phyloP scores from a whole-genome alignment of 768 basidiomycete genomes.

The Hypsizygus marmoreus region DNA sequence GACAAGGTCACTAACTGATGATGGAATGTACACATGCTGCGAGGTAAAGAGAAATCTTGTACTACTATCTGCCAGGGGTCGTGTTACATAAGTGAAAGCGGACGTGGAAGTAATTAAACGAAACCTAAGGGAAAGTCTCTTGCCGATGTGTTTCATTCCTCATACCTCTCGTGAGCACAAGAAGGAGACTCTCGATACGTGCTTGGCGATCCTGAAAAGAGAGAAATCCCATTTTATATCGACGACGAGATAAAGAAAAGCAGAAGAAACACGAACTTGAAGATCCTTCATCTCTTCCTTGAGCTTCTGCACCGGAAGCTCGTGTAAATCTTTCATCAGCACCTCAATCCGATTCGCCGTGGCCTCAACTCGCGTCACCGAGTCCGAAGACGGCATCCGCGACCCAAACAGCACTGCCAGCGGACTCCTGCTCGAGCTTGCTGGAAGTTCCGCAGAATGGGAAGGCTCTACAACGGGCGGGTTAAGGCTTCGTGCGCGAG shows the following conservation, averaged over 20 bases:
- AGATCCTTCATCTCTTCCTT: slow-evolving; percentile 85
- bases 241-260: not conserved
- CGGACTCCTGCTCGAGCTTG: slow-evolving; percentile 42
- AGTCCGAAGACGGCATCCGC: slow-evolving; percentile 18
- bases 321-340: slow-evolving; percentile 62
- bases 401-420: slow-evolving; percentile 48
- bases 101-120: too few relatives aligned
- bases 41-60: too few relatives aligned
- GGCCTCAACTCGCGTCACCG: slow-evolving; percentile 39
- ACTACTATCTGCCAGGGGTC: not conserved
- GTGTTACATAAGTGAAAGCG: too few relatives aligned
- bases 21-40: too few relatives aligned
- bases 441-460: slow-evolving; percentile 22
- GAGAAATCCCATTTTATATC: slow-evolving; percentile 1
- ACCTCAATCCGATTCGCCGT: slow-evolving; percentile 58
- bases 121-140: slow-evolving; percentile 4
- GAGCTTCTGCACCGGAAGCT: slow-evolving; percentile 63
- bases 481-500: slow-evolving; percentile 19
- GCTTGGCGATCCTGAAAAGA: slow-evolving; percentile 65
- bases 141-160: slow-evolving; percentile 41
- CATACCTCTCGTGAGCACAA: slow-evolving; percentile 70
- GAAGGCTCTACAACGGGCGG: slow-evolving; percentile 18
- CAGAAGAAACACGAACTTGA: slow-evolving; percentile 48
- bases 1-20: too few relatives aligned
- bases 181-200: slow-evolving; percentile 71